A percentile compares a stretch with the other conserved stretches of the same genome.
Evolutionary conservation across 2,329 filamentous ascomycete genomes (phyloP).

Genomic region (Arthrobotrys megalospora): DNA sequence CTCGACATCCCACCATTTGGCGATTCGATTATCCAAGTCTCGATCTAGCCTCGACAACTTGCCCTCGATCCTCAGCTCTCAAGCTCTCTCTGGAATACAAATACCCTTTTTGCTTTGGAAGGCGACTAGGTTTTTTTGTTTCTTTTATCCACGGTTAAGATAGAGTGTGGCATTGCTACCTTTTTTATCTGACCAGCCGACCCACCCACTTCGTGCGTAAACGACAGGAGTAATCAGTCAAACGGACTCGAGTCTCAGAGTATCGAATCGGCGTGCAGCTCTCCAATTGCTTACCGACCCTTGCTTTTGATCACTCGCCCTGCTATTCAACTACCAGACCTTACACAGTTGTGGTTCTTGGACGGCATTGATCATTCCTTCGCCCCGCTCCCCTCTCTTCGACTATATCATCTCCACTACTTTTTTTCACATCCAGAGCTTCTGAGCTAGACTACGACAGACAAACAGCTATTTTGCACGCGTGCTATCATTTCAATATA

Average conservation of each 20-base stretch:
- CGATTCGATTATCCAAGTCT: conserved; percentile 19
- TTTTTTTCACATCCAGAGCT: conserved; percentile 13
- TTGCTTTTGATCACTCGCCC: conserved; percentile 19
- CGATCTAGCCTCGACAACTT: conserved; percentile 9
- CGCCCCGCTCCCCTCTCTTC: background rate
- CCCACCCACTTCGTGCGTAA: conserved; percentile 30
- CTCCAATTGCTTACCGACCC: conserved; percentile 44
- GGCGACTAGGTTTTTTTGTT: conserved; percentile 20
- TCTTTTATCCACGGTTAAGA: conserved; percentile 7
- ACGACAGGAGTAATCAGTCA: conserved; percentile 50
- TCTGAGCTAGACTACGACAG: conserved; percentile 31
- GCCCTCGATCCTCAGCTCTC: background rate
- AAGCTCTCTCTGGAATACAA: background rate
- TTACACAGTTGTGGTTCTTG: conserved; percentile 12
- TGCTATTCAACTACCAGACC: background rate
- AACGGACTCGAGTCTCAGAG: conserved; percentile 33
- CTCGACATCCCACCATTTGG: conserved; percentile 15
- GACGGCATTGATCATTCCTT: conserved; percentile 2
- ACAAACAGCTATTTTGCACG: conserved; percentile 20
- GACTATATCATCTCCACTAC: conserved; percentile 15
- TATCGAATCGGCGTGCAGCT: conserved; percentile 33
- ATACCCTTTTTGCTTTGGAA: conserved; percentile 14
- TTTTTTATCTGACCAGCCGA: conserved; percentile 31
- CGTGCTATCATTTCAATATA: conserved; percentile 39
- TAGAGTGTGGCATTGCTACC: conserved; percentile 52